phyloP scores from a whole-genome alignment of 75 land plant genomes.

The Ceratopteris richardii region DNA sequence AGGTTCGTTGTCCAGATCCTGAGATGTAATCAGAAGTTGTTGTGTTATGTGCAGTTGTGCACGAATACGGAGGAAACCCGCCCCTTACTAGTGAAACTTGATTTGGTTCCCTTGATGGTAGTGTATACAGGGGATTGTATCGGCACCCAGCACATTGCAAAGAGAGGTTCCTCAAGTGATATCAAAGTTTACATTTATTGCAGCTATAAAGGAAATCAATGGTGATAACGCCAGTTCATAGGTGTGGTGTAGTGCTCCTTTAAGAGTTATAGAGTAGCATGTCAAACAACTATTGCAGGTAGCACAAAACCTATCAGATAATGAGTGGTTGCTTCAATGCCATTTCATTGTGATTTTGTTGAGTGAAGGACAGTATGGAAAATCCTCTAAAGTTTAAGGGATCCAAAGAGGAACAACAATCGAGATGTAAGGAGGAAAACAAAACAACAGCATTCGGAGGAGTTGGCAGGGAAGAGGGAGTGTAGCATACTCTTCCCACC shows the following conservation, averaged over 20 bases:
- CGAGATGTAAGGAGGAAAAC: too few relatives aligned
- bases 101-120: constrained; percentile 68
- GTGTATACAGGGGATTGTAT: constrained; percentile 69
- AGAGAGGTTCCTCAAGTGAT: constrained; percentile 81
- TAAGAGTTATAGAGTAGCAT: constrained; percentile 94
- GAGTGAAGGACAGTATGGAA: background rate
- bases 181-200: constrained; percentile 45
- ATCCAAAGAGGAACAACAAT: too few relatives aligned
- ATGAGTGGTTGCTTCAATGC: constrained; percentile 71
- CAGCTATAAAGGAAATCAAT: constrained; percentile 23
- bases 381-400: too few relatives aligned
- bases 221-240: constrained; percentile 45
- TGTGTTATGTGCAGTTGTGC: constrained; percentile 77
- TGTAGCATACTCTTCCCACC: too few relatives aligned
- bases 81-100: constrained; percentile 68
- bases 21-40: constrained; percentile 90
- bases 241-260: constrained; percentile 51
- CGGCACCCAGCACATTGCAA: constrained; percentile 88
- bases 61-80: constrained; percentile 91
- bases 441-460: too few relatives aligned
- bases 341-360: constrained; percentile 64
- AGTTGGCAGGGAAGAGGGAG: too few relatives aligned
- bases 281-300: constrained; percentile 54
- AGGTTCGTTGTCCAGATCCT: constrained; percentile 63
- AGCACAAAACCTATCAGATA: constrained; percentile 55